These are phyloP conservation scores for Henckelia pumila DNA, from an alignment of 257 asterid genomes.

Conservation along the genomic window DNA sequence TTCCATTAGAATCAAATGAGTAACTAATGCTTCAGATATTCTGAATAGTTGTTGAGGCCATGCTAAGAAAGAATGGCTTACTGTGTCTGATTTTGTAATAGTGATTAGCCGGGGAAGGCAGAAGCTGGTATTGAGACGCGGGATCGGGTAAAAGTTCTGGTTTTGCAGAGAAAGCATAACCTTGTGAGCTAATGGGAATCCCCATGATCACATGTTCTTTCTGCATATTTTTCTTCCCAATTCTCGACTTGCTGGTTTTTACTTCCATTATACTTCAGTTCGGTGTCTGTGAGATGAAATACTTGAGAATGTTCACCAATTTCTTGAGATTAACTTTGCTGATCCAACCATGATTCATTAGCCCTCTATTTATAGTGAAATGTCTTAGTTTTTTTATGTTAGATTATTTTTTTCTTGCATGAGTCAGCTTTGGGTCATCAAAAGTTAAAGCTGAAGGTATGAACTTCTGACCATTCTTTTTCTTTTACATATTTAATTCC, in stretches of 20 bases:
- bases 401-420: constrained; percentile 5
- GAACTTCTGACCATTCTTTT: neutral
- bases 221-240: neutral
- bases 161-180: neutral
- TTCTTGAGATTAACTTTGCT: neutral
- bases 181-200: constrained; percentile 11
- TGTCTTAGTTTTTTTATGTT: neutral
- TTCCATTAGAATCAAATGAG: neutral
- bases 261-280: neutral
- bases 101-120: constrained; percentile 4
- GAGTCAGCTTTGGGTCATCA: constrained; percentile 28
- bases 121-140: neutral
- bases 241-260: neutral
- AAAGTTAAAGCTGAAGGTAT: constrained; percentile 3
- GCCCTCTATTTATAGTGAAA: constrained; percentile 14
- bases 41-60: neutral
- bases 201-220: neutral
- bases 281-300: constrained; percentile 1
- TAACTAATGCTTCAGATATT: neutral
- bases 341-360: constrained; percentile 2
- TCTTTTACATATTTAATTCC: neutral
- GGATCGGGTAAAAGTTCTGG: neutral
- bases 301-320: constrained; percentile 4
- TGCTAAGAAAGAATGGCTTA: neutral
- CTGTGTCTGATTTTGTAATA: neutral